Percentiles rank a stretch among this genome's conserved stretches.
These are phyloP conservation scores for Thyridium curvatum DNA, from an alignment of 2,329 filamentous ascomycete genomes.

Conservation along the genomic window DNA sequence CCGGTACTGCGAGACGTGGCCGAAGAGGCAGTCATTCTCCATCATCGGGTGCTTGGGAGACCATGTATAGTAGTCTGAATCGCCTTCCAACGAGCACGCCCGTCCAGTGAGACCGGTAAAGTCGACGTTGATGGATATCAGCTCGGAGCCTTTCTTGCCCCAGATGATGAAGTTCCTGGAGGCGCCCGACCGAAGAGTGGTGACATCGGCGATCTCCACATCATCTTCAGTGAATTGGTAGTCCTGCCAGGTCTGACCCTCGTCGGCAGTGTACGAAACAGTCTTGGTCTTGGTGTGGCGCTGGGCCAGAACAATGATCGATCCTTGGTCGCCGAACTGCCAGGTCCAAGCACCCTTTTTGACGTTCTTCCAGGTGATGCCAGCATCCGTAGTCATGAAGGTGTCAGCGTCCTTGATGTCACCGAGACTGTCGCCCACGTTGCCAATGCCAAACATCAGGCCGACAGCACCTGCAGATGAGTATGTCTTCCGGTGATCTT, in stretches of 20 bases:
- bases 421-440: constrained; percentile 70
- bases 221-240: constrained; percentile 62
- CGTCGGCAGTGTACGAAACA: constrained; percentile 49
- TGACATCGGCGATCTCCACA: constrained; percentile 71
- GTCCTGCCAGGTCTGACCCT: constrained; percentile 72
- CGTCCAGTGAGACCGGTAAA: constrained; percentile 75
- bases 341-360: constrained; percentile 87
- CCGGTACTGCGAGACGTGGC: constrained; percentile 82
- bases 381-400: constrained; percentile 88
- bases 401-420: constrained; percentile 69
- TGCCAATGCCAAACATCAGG: constrained; percentile 85
- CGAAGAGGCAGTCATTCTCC: constrained; percentile 80
- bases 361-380: constrained; percentile 77
- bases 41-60: constrained; percentile 71
- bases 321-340: constrained; percentile 94
- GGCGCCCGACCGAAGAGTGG: constrained; percentile 81
- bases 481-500: constrained; percentile 76
- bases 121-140: constrained; percentile 74
- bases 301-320: constrained; percentile 81
- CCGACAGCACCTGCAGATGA: constrained; percentile 85
- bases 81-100: constrained; percentile 64
- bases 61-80: constrained; percentile 80
- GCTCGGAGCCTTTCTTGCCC: constrained; percentile 55
- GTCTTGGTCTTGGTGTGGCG: constrained; percentile 61
- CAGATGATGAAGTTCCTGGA: constrained; percentile 90